Base-by-base conservation (phyloP, 2,329 filamentous ascomycete genomes). In the Fusarium globosum region DNA sequence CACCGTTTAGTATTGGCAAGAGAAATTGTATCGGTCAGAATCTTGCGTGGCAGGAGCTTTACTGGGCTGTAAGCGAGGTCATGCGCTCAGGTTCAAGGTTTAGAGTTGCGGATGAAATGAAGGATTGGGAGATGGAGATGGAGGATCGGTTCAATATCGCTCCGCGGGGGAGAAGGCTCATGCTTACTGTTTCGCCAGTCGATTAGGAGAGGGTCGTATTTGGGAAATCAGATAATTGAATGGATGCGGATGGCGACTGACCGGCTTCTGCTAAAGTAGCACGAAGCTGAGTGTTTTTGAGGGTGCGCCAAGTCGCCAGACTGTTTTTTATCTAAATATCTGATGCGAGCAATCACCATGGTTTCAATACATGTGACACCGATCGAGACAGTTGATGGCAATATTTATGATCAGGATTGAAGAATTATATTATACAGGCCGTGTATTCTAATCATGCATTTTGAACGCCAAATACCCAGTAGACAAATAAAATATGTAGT, bases 91-190 rank as follows among this genome's bases (percentile, higher is more conserved):
- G 51, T 0, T n/a, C 7, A 2, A 21, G 35, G 7, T 28, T 53
- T 1, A 28, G 35, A 28, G 51, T 53, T 28, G 51, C 35, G 7
- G 20, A 38, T 0, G 35, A 53, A n/a, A 53, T 53, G 51, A 26
- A 53, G 23, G 35, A 28, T 39, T 28, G 51, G 35, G 51, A 53
- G n/a, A 53, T 39, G 51, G 35, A 53, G 23, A 53, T 53, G 51
- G 51, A 39, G 35, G 51, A 53, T 38, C 35, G 51, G 18, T 53
- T 53, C 2, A 53, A 53, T 7, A 53, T 28, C 9, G 51, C 51
- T 28, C 51, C 51, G 7, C 23, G 51, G 0, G 51, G 51, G 7
- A 39, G 51, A n/a, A 38, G 51, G 14, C 51, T 53, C 1, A 53
- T 39, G 51, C 51, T 53, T 8, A 7, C 5, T 6, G 23, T 7